phyloP scores from a whole-genome alignment of 352 stramenopile species.

The Phytopythium litorale region DNA sequence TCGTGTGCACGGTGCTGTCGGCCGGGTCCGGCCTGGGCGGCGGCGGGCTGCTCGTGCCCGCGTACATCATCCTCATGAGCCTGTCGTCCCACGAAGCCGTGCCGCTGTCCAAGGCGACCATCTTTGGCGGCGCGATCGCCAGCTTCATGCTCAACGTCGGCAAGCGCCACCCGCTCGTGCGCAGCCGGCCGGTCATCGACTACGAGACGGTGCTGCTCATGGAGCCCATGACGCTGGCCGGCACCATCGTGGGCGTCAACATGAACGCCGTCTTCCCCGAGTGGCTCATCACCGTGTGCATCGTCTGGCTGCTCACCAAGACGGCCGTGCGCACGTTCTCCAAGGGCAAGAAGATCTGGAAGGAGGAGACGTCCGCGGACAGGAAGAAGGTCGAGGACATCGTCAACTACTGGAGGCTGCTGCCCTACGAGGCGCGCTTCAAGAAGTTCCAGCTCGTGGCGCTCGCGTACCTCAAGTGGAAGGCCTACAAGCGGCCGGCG shows the following conservation, averaged over 20 bases:
- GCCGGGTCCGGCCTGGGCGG: conserved; percentile 66
- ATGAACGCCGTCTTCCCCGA: conserved; percentile 83
- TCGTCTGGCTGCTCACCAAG: conserved; percentile 74
- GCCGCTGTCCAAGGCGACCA: conserved; percentile 79
- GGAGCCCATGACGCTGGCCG: conserved; percentile 83
- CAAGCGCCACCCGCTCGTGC: conserved; percentile 60
- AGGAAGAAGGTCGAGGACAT: conserved; percentile 40
- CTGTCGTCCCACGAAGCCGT: conserved; percentile 79
- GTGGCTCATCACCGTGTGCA: conserved; percentile 78
- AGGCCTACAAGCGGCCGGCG: conserved; percentile 43
- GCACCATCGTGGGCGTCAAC: conserved; percentile 84
- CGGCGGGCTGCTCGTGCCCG: conserved; percentile 68
- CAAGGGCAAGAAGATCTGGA: conserved; percentile 70
- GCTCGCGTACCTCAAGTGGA: conserved; percentile 74
- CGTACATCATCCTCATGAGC: conserved; percentile 76
- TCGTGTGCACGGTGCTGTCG: conserved; percentile 57
- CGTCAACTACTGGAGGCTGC: conserved; percentile 60
- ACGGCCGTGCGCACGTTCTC: conserved; percentile 57
- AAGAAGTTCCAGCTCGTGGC: conserved; percentile 65
- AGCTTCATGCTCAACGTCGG: conserved; percentile 68
- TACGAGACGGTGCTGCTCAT: conserved; percentile 84
- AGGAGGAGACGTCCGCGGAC: conserved; percentile 53
- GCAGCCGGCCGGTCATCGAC: conserved; percentile 67
- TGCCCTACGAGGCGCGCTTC: conserved; percentile 64
- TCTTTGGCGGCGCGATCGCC: conserved; percentile 77